Base-by-base conservation (phyloP, 179 eudicot genomes). In the Patellifolia procumbens region DNA sequence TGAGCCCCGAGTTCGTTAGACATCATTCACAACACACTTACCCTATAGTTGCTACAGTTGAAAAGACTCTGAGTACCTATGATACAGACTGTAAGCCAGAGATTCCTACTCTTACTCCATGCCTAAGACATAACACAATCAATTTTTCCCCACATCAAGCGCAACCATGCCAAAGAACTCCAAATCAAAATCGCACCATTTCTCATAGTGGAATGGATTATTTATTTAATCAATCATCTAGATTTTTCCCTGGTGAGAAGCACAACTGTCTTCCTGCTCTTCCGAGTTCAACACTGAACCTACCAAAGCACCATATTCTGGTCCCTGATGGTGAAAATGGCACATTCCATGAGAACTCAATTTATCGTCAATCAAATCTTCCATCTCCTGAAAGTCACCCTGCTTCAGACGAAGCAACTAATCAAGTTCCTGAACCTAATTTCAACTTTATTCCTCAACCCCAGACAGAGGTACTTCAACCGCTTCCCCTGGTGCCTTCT, bases 201-300 rank as follows among this genome's bases (percentile, higher is more conserved):
- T 22, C 73, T 73, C 62, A 24, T 7, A 59, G 74, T n/a, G 52
- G 10, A 13, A 43, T 65, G 20, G 55, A 49, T 67, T 28, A 13
- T 72, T 72, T 53, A 26, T 48, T 56, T 7, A 58, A 39, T 24
- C 63, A 53, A 5, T 45, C 66, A 34, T 11, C 63, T 2, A 48
- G 35, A 8, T 46, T 52, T 48, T 2, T 37, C 43, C 80, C 35
- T 71, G 2, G 17, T 13, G 52, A 70, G 12, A 75, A 52, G 6
- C 39, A 43, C 71, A 24, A n/a, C 37, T 52, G 11, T 32, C 7
- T 17, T 58, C 45, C 63, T 34, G 2, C n/a, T 35, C 58, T 65
- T 56, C 31, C 48, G 55, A 72, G 52, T 76, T 65, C 80, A 34
- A 64, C 32, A 13, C 32, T 22, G 61, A 76, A 43, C 35, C 24